A percentile compares a stretch with the other conserved stretches of the same genome.
Evolutionary conservation across 1,284 basidiomycete species (phyloP).

Genomic region (Xerocomus alliaceus): DNA sequence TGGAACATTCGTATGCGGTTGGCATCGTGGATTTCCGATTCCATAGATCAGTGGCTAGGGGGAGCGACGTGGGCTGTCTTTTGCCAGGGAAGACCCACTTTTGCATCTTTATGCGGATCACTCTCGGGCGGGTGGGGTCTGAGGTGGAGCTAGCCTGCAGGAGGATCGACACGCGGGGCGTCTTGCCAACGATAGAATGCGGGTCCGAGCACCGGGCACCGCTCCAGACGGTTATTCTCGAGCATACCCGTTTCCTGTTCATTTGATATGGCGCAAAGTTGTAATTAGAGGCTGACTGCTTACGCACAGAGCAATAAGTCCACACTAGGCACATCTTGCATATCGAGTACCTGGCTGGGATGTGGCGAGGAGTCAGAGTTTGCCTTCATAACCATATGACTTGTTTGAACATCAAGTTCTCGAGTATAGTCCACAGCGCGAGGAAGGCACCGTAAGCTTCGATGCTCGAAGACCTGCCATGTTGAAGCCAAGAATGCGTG

Average conservation of each 20-base stretch:
- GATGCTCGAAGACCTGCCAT: no score
- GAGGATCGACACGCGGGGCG: slow-evolving; percentile 1
- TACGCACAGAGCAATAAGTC: no score
- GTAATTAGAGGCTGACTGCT: no score
- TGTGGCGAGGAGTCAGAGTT: no score
- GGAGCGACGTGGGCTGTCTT: background rate
- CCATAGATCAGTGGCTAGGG: background rate
- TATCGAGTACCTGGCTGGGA: no score
- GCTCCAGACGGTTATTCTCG: background rate
- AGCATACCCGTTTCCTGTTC: background rate
- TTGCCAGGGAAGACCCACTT: slow-evolving; percentile 1
- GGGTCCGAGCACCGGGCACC: background rate
- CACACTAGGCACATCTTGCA: no score
- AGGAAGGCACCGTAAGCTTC: no score
- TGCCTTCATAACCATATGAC: no score
- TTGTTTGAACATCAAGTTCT: no score
- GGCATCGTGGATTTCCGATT: slow-evolving; percentile 7
- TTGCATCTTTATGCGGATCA: slow-evolving; percentile 1
- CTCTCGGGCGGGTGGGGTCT: background rate
- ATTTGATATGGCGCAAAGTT: background rate
- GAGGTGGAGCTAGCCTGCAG: background rate
- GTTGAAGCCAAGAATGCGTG: no score
- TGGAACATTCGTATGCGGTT: background rate
- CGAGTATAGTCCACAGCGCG: no score
- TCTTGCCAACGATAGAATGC: slow-evolving; percentile 2